Evolutionary conservation across 441 rosid genomes (phyloP).

Genomic region (Adansonia rubrostipa): DNA sequence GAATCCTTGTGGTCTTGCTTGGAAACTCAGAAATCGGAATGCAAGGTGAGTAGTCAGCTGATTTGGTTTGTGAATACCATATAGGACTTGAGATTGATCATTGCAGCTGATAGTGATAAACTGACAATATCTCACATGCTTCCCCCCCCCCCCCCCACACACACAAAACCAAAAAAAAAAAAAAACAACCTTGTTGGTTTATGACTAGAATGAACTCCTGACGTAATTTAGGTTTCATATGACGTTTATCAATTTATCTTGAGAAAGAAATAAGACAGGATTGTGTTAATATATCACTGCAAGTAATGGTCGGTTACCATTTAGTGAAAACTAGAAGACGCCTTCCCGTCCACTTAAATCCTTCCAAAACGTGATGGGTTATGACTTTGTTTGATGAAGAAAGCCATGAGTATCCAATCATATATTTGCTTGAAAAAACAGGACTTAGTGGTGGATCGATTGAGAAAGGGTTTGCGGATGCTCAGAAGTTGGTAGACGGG

Average conservation of each 20-base stretch:
- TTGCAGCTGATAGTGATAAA: not conserved
- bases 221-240: not conserved
- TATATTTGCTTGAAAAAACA: constrained; percentile 50
- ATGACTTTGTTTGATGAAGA: constrained; percentile 58
- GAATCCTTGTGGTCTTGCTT: not conserved
- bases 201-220: not conserved
- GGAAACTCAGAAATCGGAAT: not conserved
- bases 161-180: too few species aligned
- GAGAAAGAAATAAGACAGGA: not conserved
- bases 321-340: too few species aligned
- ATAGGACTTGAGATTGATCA: not conserved
- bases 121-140: not conserved
- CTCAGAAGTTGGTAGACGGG: constrained; percentile 67
- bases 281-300: not conserved
- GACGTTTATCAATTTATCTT: not conserved
- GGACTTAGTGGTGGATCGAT: constrained; percentile 74
- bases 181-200: not conserved
- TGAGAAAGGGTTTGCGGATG: constrained; percentile 64
- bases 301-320: not conserved
- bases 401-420: constrained; percentile 47
- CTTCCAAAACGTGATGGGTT: constrained; percentile 48
- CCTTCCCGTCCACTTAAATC: constrained; percentile 54
- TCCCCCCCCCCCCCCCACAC: not conserved
- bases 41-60: not conserved
- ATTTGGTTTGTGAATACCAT: constrained; percentile 2